Base-by-base conservation (phyloP, 164 flowering plant genomes). In the Echeveria elegans region DNA sequence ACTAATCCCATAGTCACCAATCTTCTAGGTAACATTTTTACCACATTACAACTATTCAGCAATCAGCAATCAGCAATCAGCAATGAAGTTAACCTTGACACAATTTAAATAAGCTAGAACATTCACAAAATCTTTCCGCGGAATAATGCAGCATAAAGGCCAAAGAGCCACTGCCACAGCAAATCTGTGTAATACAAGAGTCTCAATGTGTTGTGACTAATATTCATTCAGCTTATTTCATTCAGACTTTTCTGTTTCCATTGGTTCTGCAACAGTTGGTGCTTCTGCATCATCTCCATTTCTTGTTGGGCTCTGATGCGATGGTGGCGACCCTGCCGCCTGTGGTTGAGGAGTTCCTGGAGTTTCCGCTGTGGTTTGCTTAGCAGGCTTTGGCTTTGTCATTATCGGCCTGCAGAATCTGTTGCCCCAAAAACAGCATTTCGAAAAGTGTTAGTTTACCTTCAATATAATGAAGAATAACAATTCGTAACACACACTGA, bases 341-440 rank as follows among this genome's bases (percentile, higher is more conserved):
- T 21, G 56, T 0, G 23, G 56, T 50, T 38, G 41, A 38, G 47
- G 47, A 15, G 56, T 50, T n/a, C 5, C 26, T 4, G 53, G 53
- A 48, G 53, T 48, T 68, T 81, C 89, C 1, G 88, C 74, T 15
- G 84, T 59, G 0, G 85, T 78, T 30, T 93, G 87, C 69, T 85
- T 89, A 15, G 81, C 81, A 37, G 94, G 90, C 74, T 80, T 88
- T 32, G 92, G 88, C 63, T 90, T 90, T 1, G 81, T 88, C 91
- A 90, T 88, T 61, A 86, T 79, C 0, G 97, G 95, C 78, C 88
- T 79, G 77, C 95, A 86, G 29, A 85, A 74, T 90, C 95, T 90
- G 85, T 66, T 43, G n/a, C 26, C 38, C 38, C 64, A 61, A 36
- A 61, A 36, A 61, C n/a, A 61, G 21, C 23, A 18, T 28, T 19